phyloP scores from a whole-genome alignment of 1,284 basidiomycete species.

The Singerocomus rubriflavus region DNA sequence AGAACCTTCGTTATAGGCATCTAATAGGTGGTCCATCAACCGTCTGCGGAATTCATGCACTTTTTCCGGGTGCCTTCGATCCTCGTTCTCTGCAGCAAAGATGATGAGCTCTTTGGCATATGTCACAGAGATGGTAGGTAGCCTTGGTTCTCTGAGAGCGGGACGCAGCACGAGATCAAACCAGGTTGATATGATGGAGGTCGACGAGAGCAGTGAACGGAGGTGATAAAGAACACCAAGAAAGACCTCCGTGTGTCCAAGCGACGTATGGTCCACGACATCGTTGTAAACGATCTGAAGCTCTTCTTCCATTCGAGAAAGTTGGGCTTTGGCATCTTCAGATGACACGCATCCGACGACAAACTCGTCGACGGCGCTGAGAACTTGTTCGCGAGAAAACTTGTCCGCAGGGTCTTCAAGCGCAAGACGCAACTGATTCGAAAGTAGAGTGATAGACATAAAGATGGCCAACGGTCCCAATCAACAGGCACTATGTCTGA shows the following conservation, averaged over 20 bases:
- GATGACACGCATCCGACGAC: constrained; percentile 47
- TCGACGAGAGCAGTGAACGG: constrained; percentile 54
- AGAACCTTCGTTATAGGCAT: constrained; percentile 70
- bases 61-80: constrained; percentile 46
- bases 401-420: constrained; percentile 47
- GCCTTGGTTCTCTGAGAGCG: constrained; percentile 66
- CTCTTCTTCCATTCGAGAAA: constrained; percentile 59
- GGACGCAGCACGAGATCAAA: constrained; percentile 75
- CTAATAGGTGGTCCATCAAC: constrained; percentile 68
- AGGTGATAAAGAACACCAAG: constrained; percentile 64
- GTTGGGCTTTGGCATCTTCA: constrained; percentile 41
- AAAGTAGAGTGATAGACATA: constrained; percentile 43
- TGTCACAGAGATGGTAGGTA: constrained; percentile 54
- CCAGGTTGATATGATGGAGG: constrained; percentile 70
- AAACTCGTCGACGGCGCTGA: constrained; percentile 51
- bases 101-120: constrained; percentile 73
- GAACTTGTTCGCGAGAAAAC: constrained; percentile 41
- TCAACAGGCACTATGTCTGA: constrained; percentile 6
- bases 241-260: constrained; percentile 62
- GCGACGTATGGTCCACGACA: constrained; percentile 56
- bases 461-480: constrained; percentile 12
- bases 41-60: constrained; percentile 61
- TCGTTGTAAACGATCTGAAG: constrained; percentile 62
- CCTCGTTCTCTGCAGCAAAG: constrained; percentile 52
- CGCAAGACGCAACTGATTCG: constrained; percentile 51